Conservation (phyloP, 2,329 filamentous ascomycete genomes). For the Thelonectria discophora region DNA sequence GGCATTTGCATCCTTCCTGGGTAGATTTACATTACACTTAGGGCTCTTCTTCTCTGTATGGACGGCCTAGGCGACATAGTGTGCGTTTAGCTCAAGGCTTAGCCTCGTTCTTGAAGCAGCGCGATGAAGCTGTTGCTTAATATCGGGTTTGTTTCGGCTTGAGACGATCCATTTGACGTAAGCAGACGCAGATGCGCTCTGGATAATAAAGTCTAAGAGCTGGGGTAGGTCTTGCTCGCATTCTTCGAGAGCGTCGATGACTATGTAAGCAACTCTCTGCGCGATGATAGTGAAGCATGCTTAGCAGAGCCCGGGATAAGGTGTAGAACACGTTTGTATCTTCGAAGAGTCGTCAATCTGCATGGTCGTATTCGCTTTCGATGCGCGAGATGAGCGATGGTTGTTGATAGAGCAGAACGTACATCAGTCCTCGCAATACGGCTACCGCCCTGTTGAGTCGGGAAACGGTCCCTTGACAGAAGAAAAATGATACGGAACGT, state of each 20-base stretch:
- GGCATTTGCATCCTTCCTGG: conserved; percentile 75
- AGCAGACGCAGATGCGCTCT: neutral
- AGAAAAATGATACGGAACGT: conserved; percentile 1
- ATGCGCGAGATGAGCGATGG: conserved; percentile 7
- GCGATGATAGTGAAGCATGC: neutral
- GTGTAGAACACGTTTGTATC: neutral
- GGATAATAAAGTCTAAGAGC: conserved; percentile 3
- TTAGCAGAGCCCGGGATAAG: neutral
- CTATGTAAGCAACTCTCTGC: neutral
- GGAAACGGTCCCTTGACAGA: conserved; percentile 9
- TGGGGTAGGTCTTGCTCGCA: neutral
- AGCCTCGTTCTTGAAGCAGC: conserved; percentile 40
- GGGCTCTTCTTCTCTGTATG: conserved; percentile 59
- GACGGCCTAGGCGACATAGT: neutral
- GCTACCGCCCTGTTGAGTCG: neutral
- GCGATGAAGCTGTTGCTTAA: conserved; percentile 37
- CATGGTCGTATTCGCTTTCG: neutral
- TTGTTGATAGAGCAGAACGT: too few species aligned
- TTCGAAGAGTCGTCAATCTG: neutral
- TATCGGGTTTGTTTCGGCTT: conserved; percentile 51
- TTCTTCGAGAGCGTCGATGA: conserved; percentile 10
- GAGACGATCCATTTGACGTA: conserved; percentile 54
- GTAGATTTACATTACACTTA: conserved; percentile 65
- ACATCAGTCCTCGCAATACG: too few species aligned
- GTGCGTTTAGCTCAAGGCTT: conserved; percentile 34